Evolutionary conservation across 2,329 filamentous ascomycete species (phyloP).

Genomic region (Amauroascus verrucosus): DNA sequence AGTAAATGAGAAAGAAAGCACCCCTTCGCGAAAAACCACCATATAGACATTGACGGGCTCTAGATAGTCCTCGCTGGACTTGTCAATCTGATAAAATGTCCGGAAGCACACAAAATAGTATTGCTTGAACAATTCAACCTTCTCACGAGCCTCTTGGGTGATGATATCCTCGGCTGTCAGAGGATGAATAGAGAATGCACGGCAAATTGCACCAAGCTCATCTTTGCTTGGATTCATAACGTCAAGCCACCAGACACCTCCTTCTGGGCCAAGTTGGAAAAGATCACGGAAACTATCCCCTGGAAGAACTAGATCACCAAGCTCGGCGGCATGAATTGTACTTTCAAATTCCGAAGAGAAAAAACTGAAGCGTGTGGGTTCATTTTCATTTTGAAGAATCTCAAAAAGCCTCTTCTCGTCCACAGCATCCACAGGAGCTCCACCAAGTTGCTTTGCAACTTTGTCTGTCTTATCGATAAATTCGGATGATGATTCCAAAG

Average conservation of each 20-base stretch:
- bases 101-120: conserved; percentile 99
- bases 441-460: conserved; percentile 28
- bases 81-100: conserved; percentile 77
- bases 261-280: conserved; percentile 58
- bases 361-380: conserved; percentile 82
- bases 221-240: conserved; percentile 82
- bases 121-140: conserved; percentile 92
- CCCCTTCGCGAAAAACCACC: conserved; percentile 89
- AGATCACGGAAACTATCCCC: conserved; percentile 83
- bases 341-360: conserved; percentile 93
- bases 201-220: conserved; percentile 77
- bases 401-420: conserved; percentile 29
- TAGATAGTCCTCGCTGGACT: conserved; percentile 69
- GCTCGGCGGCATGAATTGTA: conserved; percentile 79
- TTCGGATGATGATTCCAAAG: conserved; percentile 23
- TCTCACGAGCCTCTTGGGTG: conserved; percentile 91
- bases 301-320: conserved; percentile 78
- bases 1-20: conserved; percentile 86
- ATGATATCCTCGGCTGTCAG: conserved; percentile 93
- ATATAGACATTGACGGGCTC: conserved; percentile 96
- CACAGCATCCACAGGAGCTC: conserved; percentile 17
- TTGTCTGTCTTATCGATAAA: conserved; percentile 22
- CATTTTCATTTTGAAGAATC: conserved; percentile 38
- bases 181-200: conserved; percentile 90
- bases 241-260: conserved; percentile 98